Conservation (phyloP, 345 rosid species). For the Excoecaria cochinchinensis region DNA sequence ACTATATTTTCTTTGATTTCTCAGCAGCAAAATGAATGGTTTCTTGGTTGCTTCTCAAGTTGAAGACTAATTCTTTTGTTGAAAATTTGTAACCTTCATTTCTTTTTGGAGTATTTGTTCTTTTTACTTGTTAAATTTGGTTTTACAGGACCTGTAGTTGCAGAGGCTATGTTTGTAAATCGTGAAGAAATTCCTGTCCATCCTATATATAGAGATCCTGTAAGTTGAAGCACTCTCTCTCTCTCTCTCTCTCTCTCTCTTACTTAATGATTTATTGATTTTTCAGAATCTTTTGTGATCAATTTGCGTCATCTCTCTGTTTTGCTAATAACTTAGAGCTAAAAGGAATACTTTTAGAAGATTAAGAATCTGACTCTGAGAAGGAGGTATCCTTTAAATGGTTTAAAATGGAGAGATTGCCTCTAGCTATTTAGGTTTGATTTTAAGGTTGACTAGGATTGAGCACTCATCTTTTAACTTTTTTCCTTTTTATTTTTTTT, state of each 20-base stretch:
- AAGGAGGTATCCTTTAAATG: no score
- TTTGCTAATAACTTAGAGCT: neutral
- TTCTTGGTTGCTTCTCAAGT: neutral
- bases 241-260: no score
- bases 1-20: neutral
- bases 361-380: no score
- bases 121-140: constrained; percentile 4
- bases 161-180: constrained; percentile 93
- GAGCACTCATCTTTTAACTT: neutral
- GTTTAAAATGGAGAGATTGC: no score
- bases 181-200: constrained; percentile 80
- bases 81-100: neutral
- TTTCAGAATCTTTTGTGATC: neutral
- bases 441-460: no score
- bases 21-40: neutral
- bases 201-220: constrained; percentile 92
- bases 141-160: constrained; percentile 83
- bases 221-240: constrained; percentile 29
- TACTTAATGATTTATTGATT: neutral
- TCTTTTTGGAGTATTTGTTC: neutral
- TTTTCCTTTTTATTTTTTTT: neutral
- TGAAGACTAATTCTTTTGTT: neutral
- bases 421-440: no score
- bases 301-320: neutral
- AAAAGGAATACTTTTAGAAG: neutral